Conservation (phyloP, 768 basidiomycete genomes). For the Stropharia rugosoannulata region DNA sequence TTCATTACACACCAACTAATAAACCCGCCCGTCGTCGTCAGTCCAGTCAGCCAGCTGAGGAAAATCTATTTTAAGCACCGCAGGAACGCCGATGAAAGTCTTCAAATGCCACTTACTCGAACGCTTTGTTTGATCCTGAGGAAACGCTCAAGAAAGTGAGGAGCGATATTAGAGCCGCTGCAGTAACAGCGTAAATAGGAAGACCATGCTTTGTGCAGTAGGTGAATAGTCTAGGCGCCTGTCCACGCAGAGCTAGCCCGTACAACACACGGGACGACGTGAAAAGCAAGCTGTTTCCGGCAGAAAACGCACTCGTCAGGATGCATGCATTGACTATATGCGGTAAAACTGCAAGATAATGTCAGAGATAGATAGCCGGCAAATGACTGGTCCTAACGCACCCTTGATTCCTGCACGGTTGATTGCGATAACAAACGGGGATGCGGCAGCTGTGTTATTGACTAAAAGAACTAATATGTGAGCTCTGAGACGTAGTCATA, state of each 20-base stretch:
- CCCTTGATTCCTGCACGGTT: conserved; percentile 68
- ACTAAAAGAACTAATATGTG: conserved; percentile 10
- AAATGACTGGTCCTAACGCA: conserved; percentile 10
- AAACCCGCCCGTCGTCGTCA: conserved; percentile 69
- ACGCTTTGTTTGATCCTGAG: conserved; percentile 53
- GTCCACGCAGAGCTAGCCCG: conserved; percentile 52
- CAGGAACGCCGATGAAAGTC: too few relatives aligned
- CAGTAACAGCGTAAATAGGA: conserved; percentile 39
- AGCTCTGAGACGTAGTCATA: background rate
- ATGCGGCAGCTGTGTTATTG: conserved; percentile 66
- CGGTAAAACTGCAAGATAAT: conserved; percentile 42
- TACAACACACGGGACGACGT: conserved; percentile 52
- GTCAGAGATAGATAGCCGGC: conserved; percentile 4
- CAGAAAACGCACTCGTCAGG: conserved; percentile 72
- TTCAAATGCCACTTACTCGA: conserved; percentile 40
- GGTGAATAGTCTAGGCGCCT: conserved; percentile 43
- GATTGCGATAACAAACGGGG: conserved; percentile 89
- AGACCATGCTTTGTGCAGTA: conserved; percentile 49
- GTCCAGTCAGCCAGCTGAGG: conserved; percentile 63
- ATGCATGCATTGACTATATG: conserved; percentile 73
- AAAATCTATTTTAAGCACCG: background rate
- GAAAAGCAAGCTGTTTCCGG: conserved; percentile 69
- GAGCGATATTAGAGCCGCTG: conserved; percentile 37
- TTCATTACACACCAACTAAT: conserved; percentile 68
- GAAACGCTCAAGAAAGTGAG: conserved; percentile 68